These are phyloP conservation scores for Eutypella sp. DNA, from an alignment of 2,329 filamentous ascomycete genomes.

Conservation along the genomic window DNA sequence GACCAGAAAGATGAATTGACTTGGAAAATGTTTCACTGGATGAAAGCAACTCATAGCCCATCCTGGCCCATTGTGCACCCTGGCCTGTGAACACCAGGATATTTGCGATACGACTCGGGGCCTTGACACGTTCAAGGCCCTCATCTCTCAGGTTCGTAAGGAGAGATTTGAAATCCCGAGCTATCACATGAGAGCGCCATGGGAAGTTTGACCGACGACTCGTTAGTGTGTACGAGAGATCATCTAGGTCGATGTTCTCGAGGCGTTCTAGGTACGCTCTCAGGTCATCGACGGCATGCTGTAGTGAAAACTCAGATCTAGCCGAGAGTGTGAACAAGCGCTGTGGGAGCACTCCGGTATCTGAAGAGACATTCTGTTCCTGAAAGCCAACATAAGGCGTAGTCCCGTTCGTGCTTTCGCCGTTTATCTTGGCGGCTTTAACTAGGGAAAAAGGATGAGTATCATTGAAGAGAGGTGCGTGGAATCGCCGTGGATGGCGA, in stretches of 20 bases:
- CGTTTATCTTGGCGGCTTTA: background rate
- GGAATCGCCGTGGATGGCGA: background rate
- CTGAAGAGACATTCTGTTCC: background rate
- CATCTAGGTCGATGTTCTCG: background rate
- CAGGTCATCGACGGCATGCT: background rate
- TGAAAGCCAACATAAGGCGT: background rate
- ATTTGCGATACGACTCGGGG: conserved; percentile 1
- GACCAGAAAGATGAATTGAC: background rate
- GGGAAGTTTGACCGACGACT: conserved; percentile 1
- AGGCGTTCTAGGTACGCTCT: background rate
- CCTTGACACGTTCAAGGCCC: background rate
- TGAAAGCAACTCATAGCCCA: conserved; percentile 12
- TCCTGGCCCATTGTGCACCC: conserved; percentile 15
- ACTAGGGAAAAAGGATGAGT: background rate
- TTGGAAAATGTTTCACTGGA: conserved; percentile 1
- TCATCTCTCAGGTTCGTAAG: background rate
- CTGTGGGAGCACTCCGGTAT: background rate
- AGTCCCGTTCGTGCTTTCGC: background rate
- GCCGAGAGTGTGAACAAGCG: background rate
- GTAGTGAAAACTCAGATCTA: background rate
- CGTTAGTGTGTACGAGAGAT: conserved; percentile 2
- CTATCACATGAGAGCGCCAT: too few species aligned
- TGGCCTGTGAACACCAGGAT: conserved; percentile 16
- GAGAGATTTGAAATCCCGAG: too few species aligned
- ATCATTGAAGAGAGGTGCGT: background rate